Base-by-base conservation (phyloP, 768 basidiomycete species). In the Mycena venus region DNA sequence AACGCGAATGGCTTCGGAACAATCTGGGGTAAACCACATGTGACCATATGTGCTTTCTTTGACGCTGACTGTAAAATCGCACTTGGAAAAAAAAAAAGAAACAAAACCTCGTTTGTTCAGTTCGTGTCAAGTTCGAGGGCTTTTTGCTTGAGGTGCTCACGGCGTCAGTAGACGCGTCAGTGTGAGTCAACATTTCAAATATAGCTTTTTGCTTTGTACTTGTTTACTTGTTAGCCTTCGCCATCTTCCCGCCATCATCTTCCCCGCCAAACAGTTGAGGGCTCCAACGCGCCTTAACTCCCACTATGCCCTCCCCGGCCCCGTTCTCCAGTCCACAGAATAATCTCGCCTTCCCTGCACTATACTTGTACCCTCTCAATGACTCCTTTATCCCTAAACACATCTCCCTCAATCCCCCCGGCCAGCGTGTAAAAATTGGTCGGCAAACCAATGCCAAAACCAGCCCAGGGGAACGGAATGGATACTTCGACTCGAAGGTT, bases 391-490 rank as follows among this genome's bases (percentile, higher is more conserved):
- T 93, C 44, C 96, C 96, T 70, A 99, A 99, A 85, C 96, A 98
- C 83, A 97, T 99, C 76, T 88, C 93, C n/a, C 91, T 97, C 73
- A 82, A 84, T 51, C 86, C 87, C 71, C 29, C 72, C 15, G 88
- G 87, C 69, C 91, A 92, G 82, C 94, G 91, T 80, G 91, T 93
- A 64, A 94, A 96, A 90, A 97, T 99, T 81, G 98, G 98, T 19
- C 87, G 98, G 69, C 97, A 99, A 85, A 99, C 97, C 21, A 98
- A 97, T 83, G 93, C 93, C 70, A 98, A 98, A 89, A 98, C 97
- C 0, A 92, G 95, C 36, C 98, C 98, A 21, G 92, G 91, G 14
- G 96, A 98, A 81, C 89, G 95, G 79, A 99, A 99, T 81, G 98
- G 97, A 11, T 99, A 95, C 86, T 99, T 99, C 82, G 98, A 99